Percentiles rank a stretch among this genome's conserved stretches.
Conservation (phyloP, 257 asterid species). For the Nicotiana otophora region DNA sequence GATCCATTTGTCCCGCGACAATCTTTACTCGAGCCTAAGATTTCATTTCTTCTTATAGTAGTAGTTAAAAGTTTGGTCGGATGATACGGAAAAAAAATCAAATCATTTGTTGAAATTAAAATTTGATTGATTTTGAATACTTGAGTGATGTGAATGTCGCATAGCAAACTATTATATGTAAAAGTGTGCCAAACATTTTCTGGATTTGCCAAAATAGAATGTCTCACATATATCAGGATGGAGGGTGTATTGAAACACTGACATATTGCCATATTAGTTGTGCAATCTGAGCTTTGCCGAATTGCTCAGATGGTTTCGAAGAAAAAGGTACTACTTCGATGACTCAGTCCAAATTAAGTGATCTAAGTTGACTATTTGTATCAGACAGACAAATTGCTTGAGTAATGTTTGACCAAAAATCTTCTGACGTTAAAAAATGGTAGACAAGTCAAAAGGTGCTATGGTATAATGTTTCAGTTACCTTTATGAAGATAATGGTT, state of each 20-base stretch:
- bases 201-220: not conserved
- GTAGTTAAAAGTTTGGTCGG: not conserved
- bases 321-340: not conserved
- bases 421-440: not conserved
- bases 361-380: not conserved
- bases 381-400: not conserved
- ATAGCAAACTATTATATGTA: not conserved
- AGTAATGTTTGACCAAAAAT: not conserved
- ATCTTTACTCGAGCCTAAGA: not conserved
- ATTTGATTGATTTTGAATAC: not conserved
- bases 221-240: not conserved
- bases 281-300: not conserved
- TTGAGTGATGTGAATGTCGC: not conserved
- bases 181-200: not conserved
- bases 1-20: not conserved
- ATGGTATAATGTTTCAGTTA: not conserved
- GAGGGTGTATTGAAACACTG: not conserved
- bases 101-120: not conserved
- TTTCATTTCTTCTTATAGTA: not conserved
- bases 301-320: not conserved
- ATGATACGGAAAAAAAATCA: not conserved
- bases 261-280: not conserved
- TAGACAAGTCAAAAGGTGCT: not conserved
- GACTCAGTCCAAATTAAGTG: not conserved
- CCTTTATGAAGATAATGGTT: not conserved